Evolutionary conservation across 371 early-diverging fungal genomes (phyloP).

Genomic region (Mortierella sp.): DNA sequence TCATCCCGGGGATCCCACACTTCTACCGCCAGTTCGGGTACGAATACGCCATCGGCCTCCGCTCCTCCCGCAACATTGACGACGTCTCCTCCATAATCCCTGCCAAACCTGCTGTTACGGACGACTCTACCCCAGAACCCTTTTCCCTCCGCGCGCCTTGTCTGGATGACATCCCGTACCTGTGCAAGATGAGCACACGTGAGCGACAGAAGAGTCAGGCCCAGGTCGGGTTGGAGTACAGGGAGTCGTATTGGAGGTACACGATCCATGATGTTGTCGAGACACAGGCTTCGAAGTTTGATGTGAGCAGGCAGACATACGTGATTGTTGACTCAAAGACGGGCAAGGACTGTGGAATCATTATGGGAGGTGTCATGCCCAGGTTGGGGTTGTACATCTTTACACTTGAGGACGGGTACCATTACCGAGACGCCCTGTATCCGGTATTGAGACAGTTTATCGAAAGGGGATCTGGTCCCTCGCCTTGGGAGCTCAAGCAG

Average conservation of each 20-base stretch:
- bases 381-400: conserved; percentile 3
- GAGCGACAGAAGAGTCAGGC: conserved; percentile 9
- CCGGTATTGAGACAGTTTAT: conserved; percentile 37
- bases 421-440: conserved; percentile 25
- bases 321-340: conserved; percentile 37
- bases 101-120: neutral
- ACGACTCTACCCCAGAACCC: conserved; percentile 4
- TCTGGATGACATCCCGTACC: conserved; percentile 36
- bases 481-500: conserved; percentile 13
- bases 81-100: neutral
- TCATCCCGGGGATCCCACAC: conserved; percentile 37
- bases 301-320: neutral
- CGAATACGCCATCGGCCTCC: conserved; percentile 28
- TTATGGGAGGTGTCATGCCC: neutral
- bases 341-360: conserved; percentile 27
- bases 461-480: neutral
- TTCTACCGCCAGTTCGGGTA: conserved; percentile 51
- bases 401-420: conserved; percentile 24
- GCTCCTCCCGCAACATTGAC: neutral
- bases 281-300: neutral
- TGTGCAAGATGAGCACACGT: conserved; percentile 34
- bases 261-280: conserved; percentile 10
- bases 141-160: conserved; percentile 12
- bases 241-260: conserved; percentile 34
- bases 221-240: conserved; percentile 20